Evolutionary conservation across 805 yeast genomes (phyloP), one percentile per base, ranked within the genome.

Genomic region (Suhomyces sp.): DNA sequence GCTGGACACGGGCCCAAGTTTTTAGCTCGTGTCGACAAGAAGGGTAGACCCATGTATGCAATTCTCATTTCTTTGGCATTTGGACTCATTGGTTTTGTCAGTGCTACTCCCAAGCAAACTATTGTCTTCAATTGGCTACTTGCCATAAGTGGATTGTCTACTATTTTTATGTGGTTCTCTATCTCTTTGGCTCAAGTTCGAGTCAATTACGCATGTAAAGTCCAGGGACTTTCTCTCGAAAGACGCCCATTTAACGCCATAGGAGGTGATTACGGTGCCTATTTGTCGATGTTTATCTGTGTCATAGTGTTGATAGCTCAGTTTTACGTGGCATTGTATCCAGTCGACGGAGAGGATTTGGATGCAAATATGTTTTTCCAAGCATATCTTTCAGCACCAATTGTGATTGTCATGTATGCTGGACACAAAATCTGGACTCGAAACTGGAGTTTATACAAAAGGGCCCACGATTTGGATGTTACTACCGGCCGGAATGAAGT

Each of bases 141-240:
- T 59, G 86, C 92, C n/a, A 66, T 88, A 21, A 83, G 89, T 39
- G 91, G 92, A 53, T 71, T 88, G 53, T 82, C 91, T 1, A 83
- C 91, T n/a, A 75, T 87, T 53, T 82, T 86, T 68, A 84, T 88
- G 20, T 88, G 96, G 96, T 85, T 85, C 48, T 80, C 89, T 6
- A 83, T 87, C 55, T 83, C 86, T 59, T 70, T 79, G 41, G 80
- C 85, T 39, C 93, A 87, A 60, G 60, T 84, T 39, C 78, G 83
- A 52, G 88, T 86, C 70, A 79, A 81, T 60, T 75, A 77, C 46
- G 90, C 87, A 1, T 76, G 81, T 56, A 61, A 66, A 39, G 80
- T 75, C 0, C 91, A 87, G 57, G 71, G 71, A 6, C 62, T 75
- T 54, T 52, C 59, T 10, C 64, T 67, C 6, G 67, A 68, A 47